phyloP scores from a whole-genome alignment of 2,329 filamentous ascomycete genomes.

The Paraconiothyrium brasiliense region DNA sequence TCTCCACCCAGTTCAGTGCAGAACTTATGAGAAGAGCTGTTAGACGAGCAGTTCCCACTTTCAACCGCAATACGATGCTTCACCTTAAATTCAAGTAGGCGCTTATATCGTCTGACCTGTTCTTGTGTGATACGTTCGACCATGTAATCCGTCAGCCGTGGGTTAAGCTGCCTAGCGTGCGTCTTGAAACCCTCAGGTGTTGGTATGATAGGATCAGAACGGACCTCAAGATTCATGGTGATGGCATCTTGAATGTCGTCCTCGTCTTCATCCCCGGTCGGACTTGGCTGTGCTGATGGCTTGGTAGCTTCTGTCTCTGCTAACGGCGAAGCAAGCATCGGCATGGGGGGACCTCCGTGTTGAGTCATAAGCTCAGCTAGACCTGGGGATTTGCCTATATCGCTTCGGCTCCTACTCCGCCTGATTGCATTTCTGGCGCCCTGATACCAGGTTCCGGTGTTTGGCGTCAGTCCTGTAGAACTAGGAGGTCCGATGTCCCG shows the following conservation, averaged over 20 bases:
- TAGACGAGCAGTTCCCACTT: conserved; percentile 67
- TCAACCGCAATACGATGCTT: conserved; percentile 72
- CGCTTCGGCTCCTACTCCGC: conserved; percentile 66
- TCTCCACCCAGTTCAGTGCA: conserved; percentile 76
- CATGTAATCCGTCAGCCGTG: conserved; percentile 72
- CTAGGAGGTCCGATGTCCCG: conserved; percentile 65
- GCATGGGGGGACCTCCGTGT: conserved; percentile 67
- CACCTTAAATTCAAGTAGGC: conserved; percentile 73
- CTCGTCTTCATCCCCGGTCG: conserved; percentile 51
- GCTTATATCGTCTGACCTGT: conserved; percentile 81
- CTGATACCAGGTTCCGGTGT: conserved; percentile 48
- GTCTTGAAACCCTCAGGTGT: conserved; percentile 79
- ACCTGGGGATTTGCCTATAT: conserved; percentile 60
- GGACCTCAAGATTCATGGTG: conserved; percentile 68
- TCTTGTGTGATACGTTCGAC: conserved; percentile 85
- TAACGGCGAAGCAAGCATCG: conserved; percentile 61
- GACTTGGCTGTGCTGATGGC: conserved; percentile 41
- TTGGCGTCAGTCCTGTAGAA: conserved; percentile 47
- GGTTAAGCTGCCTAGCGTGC: conserved; percentile 78
- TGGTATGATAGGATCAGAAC: conserved; percentile 74
- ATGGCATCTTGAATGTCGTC: conserved; percentile 63
- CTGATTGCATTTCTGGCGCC: conserved; percentile 56
- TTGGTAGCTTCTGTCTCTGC: conserved; percentile 49
- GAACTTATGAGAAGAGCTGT: conserved; percentile 51
- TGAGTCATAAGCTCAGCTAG: conserved; percentile 65